Evolutionary conservation across 805 yeast genomes (phyloP), one percentile per base, ranked within the genome.

Genomic region (Zygoascus flipseniorum): DNA sequence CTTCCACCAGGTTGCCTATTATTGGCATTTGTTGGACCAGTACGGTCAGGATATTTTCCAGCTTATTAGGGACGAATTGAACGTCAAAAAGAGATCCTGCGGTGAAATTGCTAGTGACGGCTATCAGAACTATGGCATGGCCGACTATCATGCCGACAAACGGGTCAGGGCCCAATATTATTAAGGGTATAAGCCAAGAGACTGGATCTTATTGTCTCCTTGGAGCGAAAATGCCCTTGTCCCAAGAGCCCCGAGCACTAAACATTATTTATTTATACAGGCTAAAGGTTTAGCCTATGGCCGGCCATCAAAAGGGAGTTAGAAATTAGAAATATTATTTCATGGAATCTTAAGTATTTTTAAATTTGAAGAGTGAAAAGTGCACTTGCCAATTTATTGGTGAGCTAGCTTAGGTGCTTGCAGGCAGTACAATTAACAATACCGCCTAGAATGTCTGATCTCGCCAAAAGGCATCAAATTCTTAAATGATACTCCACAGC

Each of bases 1-100:
- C 50, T 54, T 65, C 18, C 47, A 52, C 43, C 44, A 53, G 23
- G 61, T 57, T 19, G 65, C 65, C 5, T 58, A 54, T 54, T 65
- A 62, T 56, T 65, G 68, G 68, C 58, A 64, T 37, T 60, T 63
- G 62, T 54, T 64, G 31, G 68, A 65, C 47, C 49, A 42, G 46
- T 63, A 58, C 47, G 68, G 67, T 8, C 54, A 53, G 28, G 67
- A 65, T 48, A 59, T 65, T 23, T 65, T 55, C 49, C 52, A 53
- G 13, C 50, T 61, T n/a, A 55, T 64, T 31, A 55, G 56, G 6
- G 59, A 54, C 39, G 56, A 57, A 50, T 57, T 64, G 16, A 53
- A 56, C 45, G 46, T 54, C 35, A 59, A 62, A 20, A 64, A 64
- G 42, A 20, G 58, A 28, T 18, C 47, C 23, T 31, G 16, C n/a